Percentiles rank a stretch among this genome's conserved stretches.
phyloP scores from a whole-genome alignment of 2,329 filamentous ascomycete species.

The Pseudogymnoascus pannorum region DNA sequence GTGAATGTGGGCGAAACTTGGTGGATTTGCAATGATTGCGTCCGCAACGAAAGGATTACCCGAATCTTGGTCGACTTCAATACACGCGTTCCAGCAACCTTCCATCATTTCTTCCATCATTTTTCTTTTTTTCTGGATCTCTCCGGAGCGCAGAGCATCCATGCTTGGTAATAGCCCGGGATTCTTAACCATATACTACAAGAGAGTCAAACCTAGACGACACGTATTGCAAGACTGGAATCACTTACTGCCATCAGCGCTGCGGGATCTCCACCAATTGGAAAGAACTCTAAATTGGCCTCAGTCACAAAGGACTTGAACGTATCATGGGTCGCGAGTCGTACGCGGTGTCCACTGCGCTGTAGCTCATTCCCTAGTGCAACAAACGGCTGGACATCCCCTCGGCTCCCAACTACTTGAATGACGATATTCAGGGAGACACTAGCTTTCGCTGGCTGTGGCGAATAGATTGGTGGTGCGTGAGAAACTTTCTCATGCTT shows the following conservation, averaged over 20 bases:
- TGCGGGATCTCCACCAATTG: slow-evolving; percentile 49
- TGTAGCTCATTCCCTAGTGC: slow-evolving; percentile 45
- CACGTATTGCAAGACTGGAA: neutral
- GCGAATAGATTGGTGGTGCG: neutral
- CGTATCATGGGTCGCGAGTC: slow-evolving; percentile 46
- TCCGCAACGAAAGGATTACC: slow-evolving; percentile 24
- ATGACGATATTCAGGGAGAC: slow-evolving; percentile 48
- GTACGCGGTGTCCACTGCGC: slow-evolving; percentile 44
- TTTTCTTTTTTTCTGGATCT: slow-evolving; percentile 62
- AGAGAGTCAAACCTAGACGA: neutral
- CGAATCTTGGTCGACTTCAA: slow-evolving; percentile 41
- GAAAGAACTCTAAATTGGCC: slow-evolving; percentile 49
- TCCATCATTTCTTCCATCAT: slow-evolving; percentile 68
- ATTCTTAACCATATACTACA: slow-evolving; percentile 78
- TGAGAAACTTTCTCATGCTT: slow-evolving; percentile 29
- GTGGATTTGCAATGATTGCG: slow-evolving; percentile 24
- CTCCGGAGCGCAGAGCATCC: slow-evolving; percentile 57
- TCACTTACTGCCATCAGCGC: slow-evolving; percentile 35
- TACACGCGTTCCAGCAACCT: slow-evolving; percentile 79
- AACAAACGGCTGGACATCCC: slow-evolving; percentile 53
- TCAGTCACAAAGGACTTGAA: slow-evolving; percentile 46
- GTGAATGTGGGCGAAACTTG: slow-evolving; percentile 41
- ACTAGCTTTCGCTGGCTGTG: neutral
- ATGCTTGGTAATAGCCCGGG: slow-evolving; percentile 76
- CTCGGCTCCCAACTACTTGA: slow-evolving; percentile 45